phyloP scores from a whole-genome alignment of 352 stramenopile species.

The Aphanomyces astaci region DNA sequence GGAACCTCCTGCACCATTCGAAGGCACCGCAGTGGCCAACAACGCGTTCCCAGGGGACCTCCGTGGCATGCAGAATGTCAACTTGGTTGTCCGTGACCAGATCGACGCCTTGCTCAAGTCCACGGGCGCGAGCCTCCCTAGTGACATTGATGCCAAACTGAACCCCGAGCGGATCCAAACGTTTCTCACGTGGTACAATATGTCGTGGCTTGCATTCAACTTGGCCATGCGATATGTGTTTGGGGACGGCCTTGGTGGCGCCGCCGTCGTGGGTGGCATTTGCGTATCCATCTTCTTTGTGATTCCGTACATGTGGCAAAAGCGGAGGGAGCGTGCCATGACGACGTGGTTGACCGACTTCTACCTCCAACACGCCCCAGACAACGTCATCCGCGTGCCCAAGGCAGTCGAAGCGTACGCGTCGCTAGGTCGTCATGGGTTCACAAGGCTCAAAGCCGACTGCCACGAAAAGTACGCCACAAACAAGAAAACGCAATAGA shows the following conservation, averaged over 20 bases:
- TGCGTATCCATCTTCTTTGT: neutral
- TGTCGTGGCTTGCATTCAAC: constrained; percentile 22
- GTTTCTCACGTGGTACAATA: constrained; percentile 20
- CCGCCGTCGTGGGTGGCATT: neutral
- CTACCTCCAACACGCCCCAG: constrained; percentile 15
- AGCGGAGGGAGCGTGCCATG: constrained; percentile 15
- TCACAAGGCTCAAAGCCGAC: constrained; percentile 9
- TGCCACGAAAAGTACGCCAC: constrained; percentile 9
- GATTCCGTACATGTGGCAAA: neutral
- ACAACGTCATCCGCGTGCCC: constrained; percentile 12
- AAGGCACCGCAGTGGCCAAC: neutral
- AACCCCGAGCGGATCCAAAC: constrained; percentile 5
- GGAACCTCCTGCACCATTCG: neutral
- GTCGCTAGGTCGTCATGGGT: neutral
- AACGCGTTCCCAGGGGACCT: constrained; percentile 14
- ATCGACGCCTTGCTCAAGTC: constrained; percentile 12
- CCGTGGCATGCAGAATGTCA: neutral
- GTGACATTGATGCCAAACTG: constrained; percentile 14
- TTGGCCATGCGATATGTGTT: constrained; percentile 16
- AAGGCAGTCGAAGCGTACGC: constrained; percentile 20
- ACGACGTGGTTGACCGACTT: constrained; percentile 15
- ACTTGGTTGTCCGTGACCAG: constrained; percentile 14
- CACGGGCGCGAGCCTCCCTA: constrained; percentile 1
- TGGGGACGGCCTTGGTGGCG: constrained; percentile 11
- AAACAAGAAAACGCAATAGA: neutral